A percentile compares a stretch with the other conserved stretches of the same genome.
phyloP scores from a whole-genome alignment of 225 moss, liverwort and hornwort genomes.

The Pleurozium schreberi region DNA sequence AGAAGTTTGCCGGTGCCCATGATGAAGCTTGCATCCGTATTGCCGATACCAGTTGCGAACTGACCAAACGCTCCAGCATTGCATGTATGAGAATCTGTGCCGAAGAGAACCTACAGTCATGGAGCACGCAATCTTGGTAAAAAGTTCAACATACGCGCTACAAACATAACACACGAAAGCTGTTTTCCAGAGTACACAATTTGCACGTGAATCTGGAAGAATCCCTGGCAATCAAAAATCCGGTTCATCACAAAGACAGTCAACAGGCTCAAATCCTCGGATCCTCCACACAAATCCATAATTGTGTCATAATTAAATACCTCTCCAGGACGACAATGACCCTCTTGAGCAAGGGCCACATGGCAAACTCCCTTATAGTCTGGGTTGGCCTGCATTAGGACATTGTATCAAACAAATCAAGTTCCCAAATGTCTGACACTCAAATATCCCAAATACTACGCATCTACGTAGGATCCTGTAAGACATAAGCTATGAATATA shows the following conservation, averaged over 20 bases:
- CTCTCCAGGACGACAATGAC: constrained; percentile 93
- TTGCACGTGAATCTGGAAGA: neutral
- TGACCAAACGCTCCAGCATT: constrained; percentile 94
- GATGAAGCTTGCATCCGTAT: constrained; percentile 93
- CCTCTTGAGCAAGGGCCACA: constrained; percentile 89
- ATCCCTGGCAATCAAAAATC: neutral
- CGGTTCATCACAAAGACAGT: neutral
- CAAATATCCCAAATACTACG: neutral
- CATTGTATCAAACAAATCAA: neutral
- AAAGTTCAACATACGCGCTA: neutral
- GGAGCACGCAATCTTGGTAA: neutral
- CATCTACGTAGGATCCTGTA: neutral
- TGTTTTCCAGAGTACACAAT: neutral
- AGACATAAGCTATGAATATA: neutral
- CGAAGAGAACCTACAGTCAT: constrained; percentile 71
- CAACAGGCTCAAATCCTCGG: neutral
- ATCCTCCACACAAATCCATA: neutral
- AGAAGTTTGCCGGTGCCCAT: constrained; percentile 91
- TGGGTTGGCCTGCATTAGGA: constrained; percentile 59
- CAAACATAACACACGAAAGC: neutral
- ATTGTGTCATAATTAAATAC: constrained; percentile 12
- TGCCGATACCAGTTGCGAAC: constrained; percentile 88
- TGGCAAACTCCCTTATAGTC: constrained; percentile 97
- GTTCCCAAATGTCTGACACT: neutral
- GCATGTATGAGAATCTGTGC: constrained; percentile 92